Evolutionary conservation across 1,284 basidiomycete genomes (phyloP), one percentile per base, ranked within the genome.

Genomic region (Ganoderma lucidum): DNA sequence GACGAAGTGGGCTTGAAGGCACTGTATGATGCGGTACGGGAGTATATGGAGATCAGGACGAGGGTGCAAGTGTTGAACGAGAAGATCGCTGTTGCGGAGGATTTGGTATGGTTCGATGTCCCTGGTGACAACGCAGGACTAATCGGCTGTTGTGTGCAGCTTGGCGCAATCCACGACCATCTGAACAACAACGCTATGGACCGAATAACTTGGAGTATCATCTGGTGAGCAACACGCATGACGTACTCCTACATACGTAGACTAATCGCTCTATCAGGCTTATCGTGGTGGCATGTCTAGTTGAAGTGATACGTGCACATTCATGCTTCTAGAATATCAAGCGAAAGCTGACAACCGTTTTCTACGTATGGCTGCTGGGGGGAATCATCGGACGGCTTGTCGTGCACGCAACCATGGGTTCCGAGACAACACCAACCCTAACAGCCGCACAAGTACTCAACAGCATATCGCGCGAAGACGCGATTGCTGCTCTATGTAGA

Each of bases 121-220:
- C 35, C 35, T 6, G 32, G 28, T 1, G n/a, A n/a, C 17, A 19
- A 2, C 8, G 6, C 53, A 35, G 42, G 66, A 17, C 64, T 45
- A 32, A 63, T 48, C 70, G 35, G 3, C 35, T 35, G 6, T 14
- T 15, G 39, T n/a, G n/a, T n/a, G n/a, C n/a, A 96, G 94, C 86
- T 97, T 65, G 93, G 95, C 73, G 94, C 95, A 65, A 97, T 98
- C 73, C 97, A 98, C 78, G 96, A 97, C 75, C 96, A 98, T 78
- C 82, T 98, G 64, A 97, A 96, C 77, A 94, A 93, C 75, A 91
- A 89, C 61, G 95, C 95, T 10, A 97, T 97, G 93, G 91, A 96
- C 75, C 85, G 94, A n/a, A 95, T 97, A 75, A 96, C 95, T 4
- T 96, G 95, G 95, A 95, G 97, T 74, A 91, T 98, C 72, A 98